Base-by-base conservation (phyloP, 192 early-diverging fungal species). In the Coemansia furcata region DNA sequence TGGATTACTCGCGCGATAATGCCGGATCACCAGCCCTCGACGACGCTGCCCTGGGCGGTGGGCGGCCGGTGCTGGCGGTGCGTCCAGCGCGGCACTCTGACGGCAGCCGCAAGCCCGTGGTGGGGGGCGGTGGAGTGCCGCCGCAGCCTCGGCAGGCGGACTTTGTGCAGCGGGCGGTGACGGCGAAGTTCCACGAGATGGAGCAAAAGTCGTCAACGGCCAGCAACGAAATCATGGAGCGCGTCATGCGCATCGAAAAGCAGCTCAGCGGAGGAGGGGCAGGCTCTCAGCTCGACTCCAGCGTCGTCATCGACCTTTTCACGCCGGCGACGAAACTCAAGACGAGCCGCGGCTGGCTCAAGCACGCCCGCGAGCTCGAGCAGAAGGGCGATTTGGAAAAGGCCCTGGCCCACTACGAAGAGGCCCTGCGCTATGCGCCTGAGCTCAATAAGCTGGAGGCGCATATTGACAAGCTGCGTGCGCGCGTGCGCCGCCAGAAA, bases 251-350 rank as follows among this genome's bases (percentile, higher is more conserved):
- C 9, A 77, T 78, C 40, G 76, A 84, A 49, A 68, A 78, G 72
- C 78, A 76, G 60, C 76, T 82, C 0, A 78, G 39, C 39, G 23
- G 49, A 10, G 2, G 44, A 15, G 2, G 44, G 6, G 8, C n/a
- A 12, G 30, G 50, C 29, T 35, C 62, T 36, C 68, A 60, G 23
- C 52, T 82, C 35, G 77, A 78, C 19, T 66, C 77, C 12, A 63
- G 71, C 46, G 66, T 64, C 29, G 79, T 83, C 7, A 62, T 82
- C 7, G 80, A 84, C 17, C 40, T 87, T 50, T 78, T 87, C 32
- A 84, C 85, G 26, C 86, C 86, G 12, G 77, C 79, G 11, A 87
- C 86, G 0, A 87, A 87, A 58, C 82, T 82, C 19, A 87, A 87
- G 54, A 87, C 78, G 19, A 84, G 78, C 57, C 74, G 76, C 11